phyloP scores from a whole-genome alignment of 2,329 filamentous ascomycete species.

The Alternaria sp. region DNA sequence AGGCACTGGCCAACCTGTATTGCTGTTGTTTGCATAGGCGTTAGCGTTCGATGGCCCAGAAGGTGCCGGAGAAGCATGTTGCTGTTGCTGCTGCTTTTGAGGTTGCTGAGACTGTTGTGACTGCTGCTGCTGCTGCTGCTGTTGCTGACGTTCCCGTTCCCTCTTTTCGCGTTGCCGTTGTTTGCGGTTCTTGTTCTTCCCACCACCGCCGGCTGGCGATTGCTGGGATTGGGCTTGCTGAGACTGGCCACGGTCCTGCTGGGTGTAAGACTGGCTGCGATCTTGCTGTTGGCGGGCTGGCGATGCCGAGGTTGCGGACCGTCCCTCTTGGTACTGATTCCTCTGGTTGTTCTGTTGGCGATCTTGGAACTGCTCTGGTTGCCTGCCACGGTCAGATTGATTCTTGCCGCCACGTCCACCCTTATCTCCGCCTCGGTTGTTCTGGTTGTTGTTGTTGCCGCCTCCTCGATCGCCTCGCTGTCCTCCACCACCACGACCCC shows the following conservation, averaged over 20 bases:
- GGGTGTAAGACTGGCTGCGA: conserved; percentile 25
- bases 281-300: conserved; percentile 34
- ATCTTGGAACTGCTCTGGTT: conserved; percentile 27
- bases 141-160: conserved; percentile 31
- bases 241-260: conserved; percentile 4
- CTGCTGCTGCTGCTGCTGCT: conserved; percentile 23
- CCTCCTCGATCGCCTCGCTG: conserved; percentile 33
- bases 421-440: conserved; percentile 26
- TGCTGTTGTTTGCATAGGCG: conserved; percentile 30
- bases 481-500: conserved; percentile 30
- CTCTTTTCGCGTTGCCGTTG: conserved; percentile 37
- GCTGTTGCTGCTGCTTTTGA: conserved; percentile 13
- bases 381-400: conserved; percentile 30
- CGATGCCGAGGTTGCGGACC: conserved; percentile 26
- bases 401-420: conserved; percentile 36
- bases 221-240: conserved; percentile 21
- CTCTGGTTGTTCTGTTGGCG: conserved; percentile 20
- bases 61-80: conserved; percentile 28
- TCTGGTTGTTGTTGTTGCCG: conserved; percentile 3
- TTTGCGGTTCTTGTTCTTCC: conserved; percentile 42
- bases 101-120: conserved; percentile 18
- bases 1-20: conserved; percentile 26
- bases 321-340: conserved; percentile 31
- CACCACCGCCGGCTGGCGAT: conserved; percentile 28
- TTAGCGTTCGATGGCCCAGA: conserved; percentile 25